Conservation (phyloP, 176 grass and related monocot species). For the Musa acuminata region DNA sequence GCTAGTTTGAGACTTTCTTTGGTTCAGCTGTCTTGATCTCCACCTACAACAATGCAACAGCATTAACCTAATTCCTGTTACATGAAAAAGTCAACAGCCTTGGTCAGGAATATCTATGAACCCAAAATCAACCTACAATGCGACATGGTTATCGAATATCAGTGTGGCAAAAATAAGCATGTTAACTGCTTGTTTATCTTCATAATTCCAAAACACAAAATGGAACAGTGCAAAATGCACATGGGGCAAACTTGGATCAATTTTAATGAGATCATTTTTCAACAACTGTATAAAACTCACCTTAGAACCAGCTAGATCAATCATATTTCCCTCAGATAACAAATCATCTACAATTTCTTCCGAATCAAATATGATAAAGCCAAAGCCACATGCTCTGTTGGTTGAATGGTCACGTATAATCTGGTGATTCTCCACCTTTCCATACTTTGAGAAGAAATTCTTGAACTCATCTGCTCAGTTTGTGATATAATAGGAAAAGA, state of each 20-base stretch:
- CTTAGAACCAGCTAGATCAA: conserved; percentile 67
- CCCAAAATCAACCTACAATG: no score
- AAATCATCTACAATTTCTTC: conserved; percentile 79
- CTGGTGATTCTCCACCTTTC: conserved; percentile 67
- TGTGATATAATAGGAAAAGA: no score
- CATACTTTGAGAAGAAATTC: conserved; percentile 57
- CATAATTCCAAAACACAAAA: no score
- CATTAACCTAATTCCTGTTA: conserved; percentile 44
- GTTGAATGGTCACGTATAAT: conserved; percentile 80
- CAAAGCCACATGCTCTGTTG: conserved; percentile 64
- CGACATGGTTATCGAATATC: no score
- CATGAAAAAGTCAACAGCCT: conserved; percentile 11
- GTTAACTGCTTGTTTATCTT: not conserved
- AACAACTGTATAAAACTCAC: conserved; percentile 36
- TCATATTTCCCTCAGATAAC: conserved; percentile 77
- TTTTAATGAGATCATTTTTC: no score
- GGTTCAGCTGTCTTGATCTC: conserved; percentile 98
- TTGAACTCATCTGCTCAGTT: conserved; percentile 52
- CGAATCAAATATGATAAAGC: conserved; percentile 81
- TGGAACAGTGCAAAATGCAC: no score
- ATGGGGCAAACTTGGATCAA: not conserved
- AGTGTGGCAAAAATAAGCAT: not conserved
- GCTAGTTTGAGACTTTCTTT: conserved; percentile 74
- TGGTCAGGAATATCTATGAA: no score
- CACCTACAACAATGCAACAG: conserved; percentile 75